These are phyloP conservation scores for Collybiopsis luxurians DNA, from an alignment of 768 basidiomycete species.

Conservation along the genomic window DNA sequence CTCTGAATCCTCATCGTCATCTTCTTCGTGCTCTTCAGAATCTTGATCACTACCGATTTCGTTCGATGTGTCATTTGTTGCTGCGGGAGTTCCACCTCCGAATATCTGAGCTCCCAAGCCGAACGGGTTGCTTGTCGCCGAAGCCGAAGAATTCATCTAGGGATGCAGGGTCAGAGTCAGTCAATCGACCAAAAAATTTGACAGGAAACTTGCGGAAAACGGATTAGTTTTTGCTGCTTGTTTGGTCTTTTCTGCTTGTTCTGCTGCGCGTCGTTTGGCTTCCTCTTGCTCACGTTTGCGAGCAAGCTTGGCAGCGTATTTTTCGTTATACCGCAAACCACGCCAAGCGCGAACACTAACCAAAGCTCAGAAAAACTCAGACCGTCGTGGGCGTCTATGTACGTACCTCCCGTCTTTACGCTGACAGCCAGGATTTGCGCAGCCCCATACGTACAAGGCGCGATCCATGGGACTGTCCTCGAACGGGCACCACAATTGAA, in stretches of 20 bases:
- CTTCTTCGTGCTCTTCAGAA: slow-evolving; percentile 25
- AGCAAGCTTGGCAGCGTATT: slow-evolving; percentile 66
- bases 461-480: slow-evolving; percentile 84
- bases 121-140: slow-evolving; percentile 33
- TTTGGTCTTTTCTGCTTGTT: slow-evolving; percentile 29
- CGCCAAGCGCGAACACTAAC: slow-evolving; percentile 80
- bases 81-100: slow-evolving; percentile 30
- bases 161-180: slow-evolving; percentile 10
- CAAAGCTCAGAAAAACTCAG: slow-evolving; percentile 14
- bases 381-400: neutral
- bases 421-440: slow-evolving; percentile 68
- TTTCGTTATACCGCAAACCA: slow-evolving; percentile 66
- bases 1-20: slow-evolving; percentile 32
- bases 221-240: slow-evolving; percentile 51
- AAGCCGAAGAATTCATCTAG: slow-evolving; percentile 21
- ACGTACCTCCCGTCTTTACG: slow-evolving; percentile 74
- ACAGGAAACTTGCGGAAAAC: slow-evolving; percentile 53
- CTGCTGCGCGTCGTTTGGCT: slow-evolving; percentile 29
- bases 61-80: slow-evolving; percentile 5
- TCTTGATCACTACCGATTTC: slow-evolving; percentile 17
- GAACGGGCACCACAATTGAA: slow-evolving; percentile 90
- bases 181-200: neutral
- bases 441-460: slow-evolving; percentile 84
- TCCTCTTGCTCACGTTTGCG: slow-evolving; percentile 35
- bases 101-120: slow-evolving; percentile 71